Base-by-base conservation (phyloP, 768 basidiomycete species). In the Gyrodon lividus region DNA sequence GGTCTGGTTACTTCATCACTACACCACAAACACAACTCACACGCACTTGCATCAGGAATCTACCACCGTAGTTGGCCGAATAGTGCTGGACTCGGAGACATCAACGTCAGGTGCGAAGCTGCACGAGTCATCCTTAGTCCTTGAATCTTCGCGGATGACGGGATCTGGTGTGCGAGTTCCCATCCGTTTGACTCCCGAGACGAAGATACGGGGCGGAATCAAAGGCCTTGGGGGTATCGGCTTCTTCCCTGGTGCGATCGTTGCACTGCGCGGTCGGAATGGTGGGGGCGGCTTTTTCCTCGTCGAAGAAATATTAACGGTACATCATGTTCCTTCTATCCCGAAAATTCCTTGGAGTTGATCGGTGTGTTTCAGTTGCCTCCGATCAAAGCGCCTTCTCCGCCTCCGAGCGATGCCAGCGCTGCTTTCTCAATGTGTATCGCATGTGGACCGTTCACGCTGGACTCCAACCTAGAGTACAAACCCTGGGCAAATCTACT, bases 211-310 rank as follows among this genome's bases (percentile, higher is more conserved):
- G 34, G 85, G 85, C 16, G 78, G 80, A 1, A 62, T 74, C 13
- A 77, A 77, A 49, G 89, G 88, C 10, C 73, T 81, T 9, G 80
- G 79, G 14, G 83, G 84, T 0, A 70, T 86, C 9, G 86, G 89
- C 1, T 64, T 98, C 37, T 98, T 95, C 63, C 92, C 94, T 5
- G 97, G 97, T 4, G 85, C 85, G 24, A 82, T 98, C 46, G 87
- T 87, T 2, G 93, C 87, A 0, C 63, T 98, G 28, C 89, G 83
- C 54, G 97, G 97, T 0, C 82, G 80, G 65, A 98, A 98, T 67
- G 93, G 94, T 1, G 91, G 93, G 2, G 94, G 91, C 5, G 88
- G 84, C 3, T 84, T 84, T 72, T 98, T 98, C 64, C 75, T 83
- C 9, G 95, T 87, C 0, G 81, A 82, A 22, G 93, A 98, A 61